Evolutionary conservation across 352 stramenopile species (phyloP).

Genomic region (Phytophthora palmivora): DNA sequence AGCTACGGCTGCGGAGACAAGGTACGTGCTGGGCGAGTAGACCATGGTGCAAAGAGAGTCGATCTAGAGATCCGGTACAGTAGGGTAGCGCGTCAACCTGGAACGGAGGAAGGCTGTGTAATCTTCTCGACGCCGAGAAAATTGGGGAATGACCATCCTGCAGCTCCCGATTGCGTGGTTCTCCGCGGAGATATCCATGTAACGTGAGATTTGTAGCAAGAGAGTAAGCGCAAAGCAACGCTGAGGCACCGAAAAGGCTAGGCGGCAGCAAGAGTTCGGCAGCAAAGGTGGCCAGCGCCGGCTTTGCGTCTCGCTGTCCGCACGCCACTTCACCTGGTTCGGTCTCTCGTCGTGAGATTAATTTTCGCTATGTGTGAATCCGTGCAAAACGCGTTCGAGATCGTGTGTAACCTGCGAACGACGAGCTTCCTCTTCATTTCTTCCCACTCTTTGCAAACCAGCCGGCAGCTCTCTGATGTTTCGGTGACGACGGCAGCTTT

Average conservation of each 20-base stretch:
- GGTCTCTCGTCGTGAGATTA: conserved; percentile 17
- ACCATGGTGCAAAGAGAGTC: conserved; percentile 29
- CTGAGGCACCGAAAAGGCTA: conserved; percentile 15
- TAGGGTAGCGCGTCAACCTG: conserved; percentile 30
- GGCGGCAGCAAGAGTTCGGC: conserved; percentile 5
- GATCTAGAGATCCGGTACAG: conserved; percentile 23
- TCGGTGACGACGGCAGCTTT: conserved; percentile 12
- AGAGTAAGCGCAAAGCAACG: conserved; percentile 3
- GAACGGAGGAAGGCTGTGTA: conserved; percentile 29
- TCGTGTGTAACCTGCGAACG: conserved; percentile 15
- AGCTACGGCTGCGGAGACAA: conserved; percentile 32
- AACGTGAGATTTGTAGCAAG: conserved; percentile 2
- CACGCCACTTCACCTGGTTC: conserved; percentile 6
- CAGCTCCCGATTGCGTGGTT: background rate
- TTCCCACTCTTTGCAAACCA: conserved; percentile 10
- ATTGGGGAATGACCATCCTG: conserved; percentile 31
- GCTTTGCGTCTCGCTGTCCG: conserved; percentile 12
- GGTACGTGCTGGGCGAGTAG: conserved; percentile 34
- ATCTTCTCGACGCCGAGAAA: conserved; percentile 37
- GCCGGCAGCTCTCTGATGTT: conserved; percentile 15
- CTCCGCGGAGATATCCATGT: background rate
- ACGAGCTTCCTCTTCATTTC: conserved; percentile 14
- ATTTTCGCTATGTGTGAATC: conserved; percentile 4
- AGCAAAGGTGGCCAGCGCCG: background rate
- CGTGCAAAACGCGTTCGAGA: conserved; percentile 5